These are phyloP conservation scores for Fraxinus sp. DNA, from an alignment of 305 asterid species.

Conservation along the genomic window DNA sequence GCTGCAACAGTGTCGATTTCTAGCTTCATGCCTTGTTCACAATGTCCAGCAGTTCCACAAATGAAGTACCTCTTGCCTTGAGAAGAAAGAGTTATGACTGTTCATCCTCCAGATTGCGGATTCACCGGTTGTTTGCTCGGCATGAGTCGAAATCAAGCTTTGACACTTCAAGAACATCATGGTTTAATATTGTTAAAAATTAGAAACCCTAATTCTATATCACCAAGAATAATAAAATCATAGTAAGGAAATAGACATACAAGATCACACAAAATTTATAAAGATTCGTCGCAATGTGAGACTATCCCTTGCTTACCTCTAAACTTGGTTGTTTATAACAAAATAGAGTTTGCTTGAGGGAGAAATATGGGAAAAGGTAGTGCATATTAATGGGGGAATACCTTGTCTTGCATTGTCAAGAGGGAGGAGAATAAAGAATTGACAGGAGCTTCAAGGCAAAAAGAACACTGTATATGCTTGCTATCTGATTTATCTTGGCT, in stretches of 20 bases:
- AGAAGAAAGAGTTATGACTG: constrained; percentile 47
- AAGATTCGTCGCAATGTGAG: neutral
- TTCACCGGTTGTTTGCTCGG: constrained; percentile 33
- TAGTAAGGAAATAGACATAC: neutral
- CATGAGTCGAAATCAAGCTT: constrained; percentile 50
- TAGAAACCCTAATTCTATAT: neutral
- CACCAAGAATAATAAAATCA: neutral
- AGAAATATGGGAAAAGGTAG: neutral
- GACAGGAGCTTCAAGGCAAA: neutral
- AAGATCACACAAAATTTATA: no score
- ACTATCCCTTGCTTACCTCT: neutral
- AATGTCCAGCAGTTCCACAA: constrained; percentile 56
- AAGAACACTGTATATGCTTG: neutral
- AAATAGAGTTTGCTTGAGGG: neutral
- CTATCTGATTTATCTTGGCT: neutral
- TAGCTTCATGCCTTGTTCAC: constrained; percentile 64
- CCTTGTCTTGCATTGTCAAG: neutral
- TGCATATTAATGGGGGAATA: neutral
- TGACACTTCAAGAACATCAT: constrained; percentile 55
- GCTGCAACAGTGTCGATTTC: constrained; percentile 37
- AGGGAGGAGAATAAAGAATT: neutral
- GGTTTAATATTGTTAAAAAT: constrained; percentile 24
- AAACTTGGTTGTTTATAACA: neutral
- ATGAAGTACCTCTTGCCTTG: constrained; percentile 60
- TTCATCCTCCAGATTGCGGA: constrained; percentile 41